phyloP scores from a whole-genome alignment of 495 filamentous ascomycete species.

The Neurospora sp. region DNA sequence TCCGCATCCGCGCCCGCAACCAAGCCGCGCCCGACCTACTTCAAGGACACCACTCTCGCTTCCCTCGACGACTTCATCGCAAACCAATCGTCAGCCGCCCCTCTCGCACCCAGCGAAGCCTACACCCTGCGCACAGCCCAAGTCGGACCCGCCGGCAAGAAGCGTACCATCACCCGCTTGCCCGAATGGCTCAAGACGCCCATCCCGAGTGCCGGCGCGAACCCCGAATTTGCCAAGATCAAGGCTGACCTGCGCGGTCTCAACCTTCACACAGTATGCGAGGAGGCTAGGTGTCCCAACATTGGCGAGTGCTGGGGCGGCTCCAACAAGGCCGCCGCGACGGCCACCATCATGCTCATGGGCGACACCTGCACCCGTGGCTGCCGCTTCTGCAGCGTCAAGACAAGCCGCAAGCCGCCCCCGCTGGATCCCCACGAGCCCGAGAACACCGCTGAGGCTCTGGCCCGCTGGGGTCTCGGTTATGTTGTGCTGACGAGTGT shows the following conservation, averaged over 20 bases:
- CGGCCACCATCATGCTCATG: constrained; percentile 99
- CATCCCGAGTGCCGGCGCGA: constrained; percentile 61
- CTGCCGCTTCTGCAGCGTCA: constrained; percentile 94
- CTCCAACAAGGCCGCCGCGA: constrained; percentile 74
- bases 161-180: constrained; percentile 79
- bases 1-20: constrained; percentile 5
- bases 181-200: constrained; percentile 95
- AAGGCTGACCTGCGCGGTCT: constrained; percentile 86
- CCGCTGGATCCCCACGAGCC: constrained; percentile 94
- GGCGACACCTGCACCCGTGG: constrained; percentile 96
- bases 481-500: constrained; percentile 93
- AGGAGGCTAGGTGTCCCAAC: constrained; percentile 95
- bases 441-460: constrained; percentile 89
- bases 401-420: constrained; percentile 67
- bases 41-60: constrained; percentile 77
- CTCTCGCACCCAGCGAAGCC: constrained; percentile 43
- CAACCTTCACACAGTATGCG: constrained; percentile 89
- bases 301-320: constrained; percentile 98
- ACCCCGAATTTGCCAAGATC: constrained; percentile 79
- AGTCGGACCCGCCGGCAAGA: constrained; percentile 71
- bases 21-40: constrained; percentile 51
- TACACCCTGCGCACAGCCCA: constrained; percentile 66
- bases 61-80: constrained; percentile 77
- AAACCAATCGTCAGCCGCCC: constrained; percentile 22
- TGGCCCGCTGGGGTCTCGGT: constrained; percentile 84